A percentile compares a stretch with the other conserved stretches of the same genome.
These are phyloP conservation scores for Pichia pseudocactophila DNA, from an alignment of 805 yeast species.

Conservation along the genomic window DNA sequence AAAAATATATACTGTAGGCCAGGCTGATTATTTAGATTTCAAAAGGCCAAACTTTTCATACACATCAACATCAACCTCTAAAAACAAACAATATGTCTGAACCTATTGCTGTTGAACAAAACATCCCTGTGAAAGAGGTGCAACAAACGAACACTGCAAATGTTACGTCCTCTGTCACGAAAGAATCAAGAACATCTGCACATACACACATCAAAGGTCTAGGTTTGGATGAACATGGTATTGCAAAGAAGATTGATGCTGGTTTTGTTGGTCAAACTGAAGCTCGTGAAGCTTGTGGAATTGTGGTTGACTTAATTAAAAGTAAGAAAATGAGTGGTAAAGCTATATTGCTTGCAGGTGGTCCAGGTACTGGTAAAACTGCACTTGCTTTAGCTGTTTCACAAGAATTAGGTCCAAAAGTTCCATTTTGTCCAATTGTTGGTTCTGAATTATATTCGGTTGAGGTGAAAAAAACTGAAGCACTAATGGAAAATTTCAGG, in stretches of 20 bases:
- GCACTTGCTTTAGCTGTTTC: slow-evolving; percentile 94
- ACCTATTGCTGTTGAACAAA: neutral
- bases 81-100: slow-evolving; percentile 6
- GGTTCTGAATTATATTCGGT: slow-evolving; percentile 90
- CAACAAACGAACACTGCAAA: slow-evolving; percentile 8
- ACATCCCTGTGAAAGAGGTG: neutral
- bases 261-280: slow-evolving; percentile 97
- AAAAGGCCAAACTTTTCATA: no score
- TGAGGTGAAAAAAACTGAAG: slow-evolving; percentile 92
- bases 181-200: slow-evolving; percentile 52
- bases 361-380: slow-evolving; percentile 98
- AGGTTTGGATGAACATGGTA: slow-evolving; percentile 88
- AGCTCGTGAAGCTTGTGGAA: slow-evolving; percentile 91
- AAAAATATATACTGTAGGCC: no score
- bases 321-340: slow-evolving; percentile 95
- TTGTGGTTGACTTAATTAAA: slow-evolving; percentile 85
- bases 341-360: slow-evolving; percentile 93
- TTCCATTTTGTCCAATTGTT: slow-evolving; percentile 91
- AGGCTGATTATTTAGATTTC: no score
- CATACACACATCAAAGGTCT: slow-evolving; percentile 96
- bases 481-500: slow-evolving; percentile 92
- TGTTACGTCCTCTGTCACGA: slow-evolving; percentile 13
- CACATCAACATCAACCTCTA: no score
- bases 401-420: slow-evolving; percentile 63
- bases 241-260: slow-evolving; percentile 72